A percentile compares a stretch with the other conserved stretches of the same genome.
These are phyloP conservation scores for Oropetium thomaeum DNA, from an alignment of 176 grass and related monocot species.

Conservation along the genomic window DNA sequence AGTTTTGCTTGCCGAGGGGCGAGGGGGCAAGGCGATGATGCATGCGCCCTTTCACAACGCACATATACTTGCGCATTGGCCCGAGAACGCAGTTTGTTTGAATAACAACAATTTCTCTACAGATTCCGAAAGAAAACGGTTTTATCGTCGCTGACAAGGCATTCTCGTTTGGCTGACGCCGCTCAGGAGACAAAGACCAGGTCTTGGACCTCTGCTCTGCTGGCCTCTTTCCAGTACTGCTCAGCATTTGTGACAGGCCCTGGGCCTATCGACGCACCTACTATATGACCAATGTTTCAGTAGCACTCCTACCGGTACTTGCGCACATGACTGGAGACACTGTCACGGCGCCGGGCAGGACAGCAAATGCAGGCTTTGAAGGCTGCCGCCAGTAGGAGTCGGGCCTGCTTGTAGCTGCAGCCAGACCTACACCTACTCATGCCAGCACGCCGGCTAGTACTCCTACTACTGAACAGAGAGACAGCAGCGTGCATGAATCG, in stretches of 20 bases:
- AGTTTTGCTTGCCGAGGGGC: not conserved
- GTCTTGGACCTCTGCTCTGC: not conserved
- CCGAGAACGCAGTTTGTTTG: no score
- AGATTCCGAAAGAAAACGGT: not conserved
- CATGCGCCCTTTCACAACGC: no score
- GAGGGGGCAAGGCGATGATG: no score
- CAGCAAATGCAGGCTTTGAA: constrained; percentile 24
- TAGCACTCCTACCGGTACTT: not conserved
- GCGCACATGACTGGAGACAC: constrained; percentile 18
- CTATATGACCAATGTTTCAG: constrained; percentile 10
- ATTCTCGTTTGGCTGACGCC: no score
- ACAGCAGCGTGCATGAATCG: constrained; percentile 2
- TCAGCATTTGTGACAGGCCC: not conserved
- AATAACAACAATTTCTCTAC: not conserved
- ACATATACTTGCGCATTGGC: not conserved
- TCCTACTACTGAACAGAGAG: not conserved
- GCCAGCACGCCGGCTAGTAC: no score
- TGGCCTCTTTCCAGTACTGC: not conserved
- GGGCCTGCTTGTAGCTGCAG: not conserved
- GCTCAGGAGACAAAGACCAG: not conserved
- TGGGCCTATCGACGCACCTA: not conserved
- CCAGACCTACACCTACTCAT: not conserved
- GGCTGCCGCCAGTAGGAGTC: not conserved
- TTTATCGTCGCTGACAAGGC: no score
- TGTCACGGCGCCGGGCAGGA: constrained; percentile 26